A percentile compares a stretch with the other conserved stretches of the same genome.
Evolutionary conservation across 2,329 filamentous ascomycete genomes (phyloP).

Genomic region (Alternaria ethzedia): DNA sequence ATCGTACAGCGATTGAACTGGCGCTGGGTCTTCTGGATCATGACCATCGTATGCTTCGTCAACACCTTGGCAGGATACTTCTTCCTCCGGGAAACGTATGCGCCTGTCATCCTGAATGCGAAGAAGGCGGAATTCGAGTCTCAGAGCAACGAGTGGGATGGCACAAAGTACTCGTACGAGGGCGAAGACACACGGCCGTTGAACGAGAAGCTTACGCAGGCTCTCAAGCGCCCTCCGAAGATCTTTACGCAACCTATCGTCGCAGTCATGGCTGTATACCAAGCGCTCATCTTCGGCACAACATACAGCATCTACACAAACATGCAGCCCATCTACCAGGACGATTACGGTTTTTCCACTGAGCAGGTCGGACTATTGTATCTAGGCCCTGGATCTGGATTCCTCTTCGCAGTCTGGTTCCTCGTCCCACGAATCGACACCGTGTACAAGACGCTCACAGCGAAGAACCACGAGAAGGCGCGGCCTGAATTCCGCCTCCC

Average conservation of each 20-base stretch:
- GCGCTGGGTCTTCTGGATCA: conserved; percentile 58
- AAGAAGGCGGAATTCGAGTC: conserved; percentile 47
- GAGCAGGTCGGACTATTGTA: conserved; percentile 56
- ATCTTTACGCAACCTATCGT: conserved; percentile 57
- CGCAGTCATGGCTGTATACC: conserved; percentile 54
- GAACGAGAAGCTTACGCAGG: conserved; percentile 44
- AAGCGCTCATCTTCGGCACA: conserved; percentile 56
- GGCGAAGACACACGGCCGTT: conserved; percentile 52
- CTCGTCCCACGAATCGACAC: conserved; percentile 56
- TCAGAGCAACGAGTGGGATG: conserved; percentile 26
- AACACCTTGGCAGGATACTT: conserved; percentile 53
- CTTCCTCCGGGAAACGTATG: conserved; percentile 54
- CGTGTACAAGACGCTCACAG: conserved; percentile 54
- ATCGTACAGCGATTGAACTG: conserved; percentile 55
- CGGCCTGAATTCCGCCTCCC: conserved; percentile 55
- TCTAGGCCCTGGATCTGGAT: conserved; percentile 54
- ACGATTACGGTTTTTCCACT: conserved; percentile 53
- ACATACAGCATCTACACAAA: conserved; percentile 58
- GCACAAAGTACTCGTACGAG: conserved; percentile 50
- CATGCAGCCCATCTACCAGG: conserved; percentile 55
- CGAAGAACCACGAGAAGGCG: conserved; percentile 49
- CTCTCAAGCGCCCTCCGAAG: conserved; percentile 49
- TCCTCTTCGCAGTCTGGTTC: conserved; percentile 54
- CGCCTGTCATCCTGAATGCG: conserved; percentile 48
- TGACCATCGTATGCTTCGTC: conserved; percentile 51